Evolutionary conservation across 2,329 filamentous ascomycete genomes (phyloP), one percentile per base, ranked within the genome.

Genomic region (Trichoderma sp.): DNA sequence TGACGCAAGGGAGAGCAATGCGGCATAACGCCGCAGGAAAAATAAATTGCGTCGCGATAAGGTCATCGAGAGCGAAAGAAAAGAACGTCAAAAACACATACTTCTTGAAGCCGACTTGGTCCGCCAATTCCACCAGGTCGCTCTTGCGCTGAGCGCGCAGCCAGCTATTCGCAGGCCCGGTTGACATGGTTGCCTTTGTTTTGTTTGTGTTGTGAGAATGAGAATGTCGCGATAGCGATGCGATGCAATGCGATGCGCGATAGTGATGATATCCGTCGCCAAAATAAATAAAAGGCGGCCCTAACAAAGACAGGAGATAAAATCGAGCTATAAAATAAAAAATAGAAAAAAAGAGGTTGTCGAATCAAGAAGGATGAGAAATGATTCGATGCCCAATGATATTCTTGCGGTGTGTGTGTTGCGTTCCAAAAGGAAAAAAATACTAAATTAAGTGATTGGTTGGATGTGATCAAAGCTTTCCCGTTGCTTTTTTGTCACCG

Each of bases 111-210:
- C 93, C 93, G 77, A 93, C 89, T 64, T 88, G 86, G 78, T 94
- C 90, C 76, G 94, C 94, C 77, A 97, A 88, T 77, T 94, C 92
- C 80, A 91, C 84, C 75, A 98, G 90, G 78, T 96, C 94, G 80
- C 88, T 89, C 89, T 97, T 97, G 87, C 93, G 93, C 89, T 97
- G 93, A 83, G 90, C 89, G 84, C 92, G 90, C 83, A 98, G 89
- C 91, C 93, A 97, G 80, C 91, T 90, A 82, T 93, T 91, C 80
- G 83, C 74, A 41, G 80, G 78, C 77, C 80, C 81, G 62, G 75
- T 79, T 68, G 79, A 79, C 78, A 81, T 82, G 75, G 77, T 63
- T 31, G 8, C 33, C 18, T 63, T 63, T 33, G 33, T 31, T 11
- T 63, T 31, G 59, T 31, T 63, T 63, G 29, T 63, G 16, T n/a